Evolutionary conservation across 257 asterid species (phyloP).

Genomic region (Capsicum rhomboideum): DNA sequence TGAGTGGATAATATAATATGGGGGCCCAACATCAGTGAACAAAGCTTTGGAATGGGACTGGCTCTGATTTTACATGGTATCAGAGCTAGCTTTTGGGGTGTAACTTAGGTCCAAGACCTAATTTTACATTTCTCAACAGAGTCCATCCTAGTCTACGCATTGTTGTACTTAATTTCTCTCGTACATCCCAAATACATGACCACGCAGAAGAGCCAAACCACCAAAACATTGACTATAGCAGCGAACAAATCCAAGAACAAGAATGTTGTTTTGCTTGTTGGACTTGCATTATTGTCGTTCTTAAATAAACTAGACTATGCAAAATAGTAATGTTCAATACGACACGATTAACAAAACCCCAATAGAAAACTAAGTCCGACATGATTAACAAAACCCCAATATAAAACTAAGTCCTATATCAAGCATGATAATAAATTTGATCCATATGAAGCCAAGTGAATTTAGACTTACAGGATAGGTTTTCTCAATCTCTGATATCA

Average conservation of each 20-base stretch:
- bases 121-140: neutral
- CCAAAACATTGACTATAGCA: neutral
- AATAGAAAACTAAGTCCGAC: neutral
- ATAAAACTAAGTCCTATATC: neutral
- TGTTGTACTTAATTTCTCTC: neutral
- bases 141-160: neutral
- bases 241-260: neutral
- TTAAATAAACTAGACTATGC: neutral
- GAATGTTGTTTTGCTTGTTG: neutral
- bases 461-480: slow-evolving; percentile 38
- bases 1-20: no score
- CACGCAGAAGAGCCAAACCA: neutral
- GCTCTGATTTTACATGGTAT: no score
- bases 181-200: neutral
- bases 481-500: slow-evolving; percentile 60
- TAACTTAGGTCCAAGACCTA: no score
- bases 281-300: neutral
- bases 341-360: neutral
- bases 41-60: no score
- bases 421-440: neutral
- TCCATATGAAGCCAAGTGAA: neutral
- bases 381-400: neutral
- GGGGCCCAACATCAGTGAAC: no score
- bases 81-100: no score
- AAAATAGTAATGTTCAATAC: neutral